Base-by-base conservation (phyloP, 495 filamentous ascomycete genomes). In the Ascobolus immersus region DNA sequence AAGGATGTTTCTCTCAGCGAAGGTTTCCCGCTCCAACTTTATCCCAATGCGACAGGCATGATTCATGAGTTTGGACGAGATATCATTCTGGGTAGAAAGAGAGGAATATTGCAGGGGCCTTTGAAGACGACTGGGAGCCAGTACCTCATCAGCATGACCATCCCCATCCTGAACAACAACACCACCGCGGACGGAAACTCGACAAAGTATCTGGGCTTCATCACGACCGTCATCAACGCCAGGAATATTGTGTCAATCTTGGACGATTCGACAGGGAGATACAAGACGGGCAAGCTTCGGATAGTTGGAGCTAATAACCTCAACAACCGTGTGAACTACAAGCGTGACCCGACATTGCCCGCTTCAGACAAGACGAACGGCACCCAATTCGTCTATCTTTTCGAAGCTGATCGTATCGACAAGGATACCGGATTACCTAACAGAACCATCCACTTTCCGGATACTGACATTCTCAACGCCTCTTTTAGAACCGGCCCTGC, bases 161-260 rank as follows among this genome's bases (percentile, higher is more conserved):
- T 69, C 15, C 66, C 69, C 1, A 62, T 75, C 31, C 59, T 69
- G 34, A 73, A 73, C 41, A 68, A 73, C 42, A 70, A 67, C 2
- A 65, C 59, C 4, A 34, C 47, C 17, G 54, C 52, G 2, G 67
- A 73, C 15, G 28, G 4, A 14, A 9, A 17, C 12, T 5, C 28
- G 3, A 31, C 4, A 2, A 4, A 31, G n/a, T 15, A n/a, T 17
- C 18, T n/a, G 28, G 17, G 28, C 11, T 31, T 17, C 10, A 15
- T 13, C 18, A n/a, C 28, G 4, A 9, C 28, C n/a, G 28, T 31
- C n/a, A 31, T 15, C 12, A 31, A 31, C 4, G 28, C 28, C n/a
- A n/a, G n/a, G n/a, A n/a, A n/a, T n/a, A n/a, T n/a, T n/a, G n/a
- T n/a, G n/a, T n/a, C n/a, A n/a, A n/a, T n/a, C n/a, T n/a, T n/a